Percentiles rank a stretch among this genome's conserved stretches.
These are phyloP conservation scores for Eucalyptus victrix DNA, from an alignment of 345 rosid genomes.

Conservation along the genomic window DNA sequence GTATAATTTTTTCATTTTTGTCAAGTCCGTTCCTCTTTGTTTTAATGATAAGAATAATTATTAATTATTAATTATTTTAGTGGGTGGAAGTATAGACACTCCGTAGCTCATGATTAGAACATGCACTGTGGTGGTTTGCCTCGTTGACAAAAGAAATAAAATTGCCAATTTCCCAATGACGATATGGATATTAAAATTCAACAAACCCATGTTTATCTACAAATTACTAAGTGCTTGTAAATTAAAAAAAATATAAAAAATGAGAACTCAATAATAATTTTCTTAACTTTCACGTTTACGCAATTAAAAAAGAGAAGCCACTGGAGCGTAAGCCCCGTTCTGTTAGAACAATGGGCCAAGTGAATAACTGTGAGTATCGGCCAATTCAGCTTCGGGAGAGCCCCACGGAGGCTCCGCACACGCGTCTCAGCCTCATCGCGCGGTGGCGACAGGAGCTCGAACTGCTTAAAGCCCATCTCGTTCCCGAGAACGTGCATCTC, in stretches of 20 bases:
- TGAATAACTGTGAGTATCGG: neutral
- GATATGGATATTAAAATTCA: too few relatives aligned
- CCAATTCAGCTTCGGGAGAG: neutral
- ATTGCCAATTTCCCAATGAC: neutral
- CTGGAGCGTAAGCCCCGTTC: constrained; percentile 3
- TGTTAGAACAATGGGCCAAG: neutral
- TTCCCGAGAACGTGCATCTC: neutral
- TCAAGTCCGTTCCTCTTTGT: too few relatives aligned
- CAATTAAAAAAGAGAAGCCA: neutral
- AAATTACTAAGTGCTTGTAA: neutral
- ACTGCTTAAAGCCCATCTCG: neutral
- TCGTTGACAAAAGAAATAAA: neutral
- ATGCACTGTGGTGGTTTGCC: neutral
- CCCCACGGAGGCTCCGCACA: neutral
- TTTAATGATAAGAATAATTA: too few relatives aligned
- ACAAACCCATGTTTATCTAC: neutral
- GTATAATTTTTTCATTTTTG: too few relatives aligned
- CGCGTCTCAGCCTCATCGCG: neutral
- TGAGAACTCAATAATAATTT: neutral
- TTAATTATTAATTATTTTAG: too few relatives aligned
- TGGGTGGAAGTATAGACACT: too few relatives aligned
- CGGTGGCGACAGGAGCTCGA: neutral
- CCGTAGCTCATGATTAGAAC: neutral
- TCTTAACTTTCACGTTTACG: neutral
- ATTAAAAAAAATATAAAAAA: neutral